Percentiles rank a stretch among this genome's conserved stretches.
These are phyloP conservation scores for Malus orientalis DNA, from an alignment of 306 rosid genomes.

Conservation along the genomic window DNA sequence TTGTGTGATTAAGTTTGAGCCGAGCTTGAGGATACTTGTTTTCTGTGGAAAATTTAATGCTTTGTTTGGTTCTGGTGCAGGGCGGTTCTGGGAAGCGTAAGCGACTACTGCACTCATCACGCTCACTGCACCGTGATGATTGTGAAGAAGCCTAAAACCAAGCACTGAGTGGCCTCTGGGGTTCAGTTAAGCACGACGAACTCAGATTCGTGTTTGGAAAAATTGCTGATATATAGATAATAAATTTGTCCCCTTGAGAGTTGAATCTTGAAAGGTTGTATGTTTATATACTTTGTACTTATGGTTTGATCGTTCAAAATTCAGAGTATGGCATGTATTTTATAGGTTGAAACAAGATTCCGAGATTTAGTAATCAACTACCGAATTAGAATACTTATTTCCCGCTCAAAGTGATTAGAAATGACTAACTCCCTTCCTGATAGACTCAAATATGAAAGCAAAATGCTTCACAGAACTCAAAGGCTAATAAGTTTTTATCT, in stretches of 20 bases:
- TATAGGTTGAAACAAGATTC: not conserved
- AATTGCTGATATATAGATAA: no score
- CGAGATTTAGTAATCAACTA: no score
- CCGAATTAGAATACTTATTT: no score
- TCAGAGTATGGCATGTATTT: not conserved
- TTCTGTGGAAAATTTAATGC: not conserved
- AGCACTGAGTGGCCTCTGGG: not conserved
- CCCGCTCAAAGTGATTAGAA: no score
- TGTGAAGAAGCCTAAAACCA: slow-evolving; percentile 12
- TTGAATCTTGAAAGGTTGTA: not conserved
- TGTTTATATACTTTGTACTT: no score
- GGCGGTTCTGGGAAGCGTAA: slow-evolving; percentile 19
- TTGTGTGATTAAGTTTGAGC: not conserved
- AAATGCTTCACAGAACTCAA: not conserved
- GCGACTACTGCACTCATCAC: slow-evolving; percentile 16
- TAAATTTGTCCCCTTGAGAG: not conserved
- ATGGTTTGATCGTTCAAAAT: not conserved
- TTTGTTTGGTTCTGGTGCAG: slow-evolving; percentile 7
- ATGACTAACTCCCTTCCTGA: no score
- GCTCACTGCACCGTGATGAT: slow-evolving; percentile 18
- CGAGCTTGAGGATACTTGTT: not conserved
- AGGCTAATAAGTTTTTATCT: not conserved
- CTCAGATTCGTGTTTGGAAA: not conserved
- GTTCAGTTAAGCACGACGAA: not conserved
- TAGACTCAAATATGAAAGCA: not conserved